Percentiles rank a stretch among this genome's conserved stretches.
phyloP scores from a whole-genome alignment of 1,139 yeast genomes.

The Tardiomyces blankii region DNA sequence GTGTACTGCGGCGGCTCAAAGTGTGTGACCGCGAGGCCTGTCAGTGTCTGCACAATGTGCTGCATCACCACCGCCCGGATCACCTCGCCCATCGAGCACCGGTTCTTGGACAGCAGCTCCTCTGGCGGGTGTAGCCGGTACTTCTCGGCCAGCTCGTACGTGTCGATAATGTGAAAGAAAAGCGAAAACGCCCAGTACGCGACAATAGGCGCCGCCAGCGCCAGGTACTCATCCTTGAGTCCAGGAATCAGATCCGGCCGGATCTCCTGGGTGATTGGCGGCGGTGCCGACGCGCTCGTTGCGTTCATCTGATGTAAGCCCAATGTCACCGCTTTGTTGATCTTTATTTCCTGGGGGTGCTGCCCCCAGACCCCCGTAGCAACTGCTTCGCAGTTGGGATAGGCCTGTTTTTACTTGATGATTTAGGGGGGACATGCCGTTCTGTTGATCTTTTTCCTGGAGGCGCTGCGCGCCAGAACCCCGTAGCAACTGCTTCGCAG shows the following conservation, averaged over 20 bases:
- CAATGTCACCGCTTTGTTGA: too few species aligned
- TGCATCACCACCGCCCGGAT: constrained; percentile 73
- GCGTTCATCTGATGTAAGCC: constrained; percentile 1
- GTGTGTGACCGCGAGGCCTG: constrained; percentile 45
- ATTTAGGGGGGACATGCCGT: too few species aligned
- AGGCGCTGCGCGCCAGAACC: too few species aligned
- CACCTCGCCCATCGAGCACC: constrained; percentile 59
- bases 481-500: too few species aligned
- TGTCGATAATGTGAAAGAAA: constrained; percentile 66
- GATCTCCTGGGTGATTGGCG: constrained; percentile 10
- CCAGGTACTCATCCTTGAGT: constrained; percentile 61
- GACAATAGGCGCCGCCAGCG: constrained; percentile 62
- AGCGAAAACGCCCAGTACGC: constrained; percentile 77
- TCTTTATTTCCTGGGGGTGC: too few species aligned
- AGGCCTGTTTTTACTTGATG: too few species aligned
- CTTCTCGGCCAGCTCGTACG: constrained; percentile 59
- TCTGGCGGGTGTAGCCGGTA: constrained; percentile 88
- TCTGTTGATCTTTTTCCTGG: too few species aligned
- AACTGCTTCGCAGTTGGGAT: too few species aligned
- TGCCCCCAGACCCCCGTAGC: too few species aligned
- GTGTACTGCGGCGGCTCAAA: constrained; percentile 57
- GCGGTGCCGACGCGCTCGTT: constrained; percentile 3
- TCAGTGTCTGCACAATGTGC: constrained; percentile 68
- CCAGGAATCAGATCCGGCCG: constrained; percentile 34
- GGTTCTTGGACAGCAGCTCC: constrained; percentile 67